These are phyloP conservation scores for Lactifluus hygrophoroides DNA, from an alignment of 768 basidiomycete species.

Conservation along the genomic window DNA sequence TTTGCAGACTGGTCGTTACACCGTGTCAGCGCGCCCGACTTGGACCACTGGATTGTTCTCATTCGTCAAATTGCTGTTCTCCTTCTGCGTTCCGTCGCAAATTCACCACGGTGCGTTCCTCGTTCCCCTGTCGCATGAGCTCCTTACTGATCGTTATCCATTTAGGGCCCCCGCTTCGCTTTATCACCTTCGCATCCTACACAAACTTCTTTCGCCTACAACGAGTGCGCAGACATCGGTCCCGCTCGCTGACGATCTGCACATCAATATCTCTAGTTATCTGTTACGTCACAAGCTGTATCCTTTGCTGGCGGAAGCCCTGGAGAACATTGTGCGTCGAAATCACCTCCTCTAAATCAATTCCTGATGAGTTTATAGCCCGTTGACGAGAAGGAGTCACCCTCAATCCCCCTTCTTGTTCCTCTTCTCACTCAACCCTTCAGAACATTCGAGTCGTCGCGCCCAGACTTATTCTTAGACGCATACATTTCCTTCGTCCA, in stretches of 20 bases:
- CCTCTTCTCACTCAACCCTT: slow-evolving; percentile 64
- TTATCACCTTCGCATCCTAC: not conserved
- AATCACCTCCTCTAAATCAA: not conserved
- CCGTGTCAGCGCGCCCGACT: slow-evolving; percentile 31
- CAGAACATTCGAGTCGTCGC: slow-evolving; percentile 13
- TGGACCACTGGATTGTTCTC: slow-evolving; percentile 53
- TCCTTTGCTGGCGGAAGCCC: slow-evolving; percentile 32
- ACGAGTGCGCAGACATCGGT: slow-evolving; percentile 2
- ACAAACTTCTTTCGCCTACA: slow-evolving; percentile 7
- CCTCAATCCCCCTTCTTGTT: slow-evolving; percentile 41
- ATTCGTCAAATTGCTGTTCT: slow-evolving; percentile 41
- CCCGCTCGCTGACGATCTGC: slow-evolving; percentile 4
- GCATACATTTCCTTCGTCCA: slow-evolving; percentile 9
- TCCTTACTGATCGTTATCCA: not conserved
- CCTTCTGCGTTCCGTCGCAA: slow-evolving; percentile 45
- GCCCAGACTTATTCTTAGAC: slow-evolving; percentile 5
- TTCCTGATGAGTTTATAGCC: slow-evolving; percentile 33
- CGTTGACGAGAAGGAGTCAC: slow-evolving; percentile 46
- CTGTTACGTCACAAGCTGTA: slow-evolving; percentile 4
- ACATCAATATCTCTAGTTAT: not conserved
- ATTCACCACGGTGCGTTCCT: slow-evolving; percentile 39
- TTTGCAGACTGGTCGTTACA: slow-evolving; percentile 34
- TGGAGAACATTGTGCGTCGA: slow-evolving; percentile 42
- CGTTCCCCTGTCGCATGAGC: not conserved
- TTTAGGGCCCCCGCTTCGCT: slow-evolving; percentile 6